Evolutionary conservation across 345 rosid genomes (phyloP).

Genomic region (Euphorbia lathyris): DNA sequence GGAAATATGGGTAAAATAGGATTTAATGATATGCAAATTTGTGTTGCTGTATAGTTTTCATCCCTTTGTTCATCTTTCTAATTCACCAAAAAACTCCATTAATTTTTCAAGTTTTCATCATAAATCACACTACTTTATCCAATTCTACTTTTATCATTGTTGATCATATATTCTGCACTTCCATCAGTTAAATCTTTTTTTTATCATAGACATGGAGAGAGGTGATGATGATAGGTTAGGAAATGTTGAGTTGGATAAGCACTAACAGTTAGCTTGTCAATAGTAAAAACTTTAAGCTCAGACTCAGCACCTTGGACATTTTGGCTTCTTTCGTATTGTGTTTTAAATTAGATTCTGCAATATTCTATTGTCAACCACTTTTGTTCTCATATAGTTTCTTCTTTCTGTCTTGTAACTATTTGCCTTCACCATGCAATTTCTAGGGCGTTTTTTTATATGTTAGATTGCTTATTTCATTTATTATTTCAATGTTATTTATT

Average conservation of each 20-base stretch:
- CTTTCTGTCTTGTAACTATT: not conserved
- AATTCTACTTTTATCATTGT: conserved; percentile 8
- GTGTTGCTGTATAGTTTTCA: no score
- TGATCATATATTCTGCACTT: not conserved
- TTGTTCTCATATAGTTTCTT: not conserved
- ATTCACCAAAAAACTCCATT: conserved; percentile 16
- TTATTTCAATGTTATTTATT: no score
- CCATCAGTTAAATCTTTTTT: conserved; percentile 5
- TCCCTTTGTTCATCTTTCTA: no score
- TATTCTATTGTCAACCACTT: not conserved
- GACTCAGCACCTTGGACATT: not conserved
- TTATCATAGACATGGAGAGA: not conserved
- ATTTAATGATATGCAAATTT: no score
- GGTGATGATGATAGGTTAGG: not conserved
- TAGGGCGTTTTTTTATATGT: no score
- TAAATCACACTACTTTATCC: conserved; percentile 10
- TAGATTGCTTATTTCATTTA: no score
- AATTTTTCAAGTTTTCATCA: conserved; percentile 11
- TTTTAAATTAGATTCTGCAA: not conserved
- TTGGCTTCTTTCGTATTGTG: not conserved
- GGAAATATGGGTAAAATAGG: no score
- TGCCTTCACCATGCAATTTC: no score
- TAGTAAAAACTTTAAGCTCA: not conserved
- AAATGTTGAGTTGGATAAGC: not conserved
- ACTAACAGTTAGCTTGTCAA: not conserved